phyloP scores from a whole-genome alignment of 495 filamentous ascomycete species.

The Echria macrotheca region DNA sequence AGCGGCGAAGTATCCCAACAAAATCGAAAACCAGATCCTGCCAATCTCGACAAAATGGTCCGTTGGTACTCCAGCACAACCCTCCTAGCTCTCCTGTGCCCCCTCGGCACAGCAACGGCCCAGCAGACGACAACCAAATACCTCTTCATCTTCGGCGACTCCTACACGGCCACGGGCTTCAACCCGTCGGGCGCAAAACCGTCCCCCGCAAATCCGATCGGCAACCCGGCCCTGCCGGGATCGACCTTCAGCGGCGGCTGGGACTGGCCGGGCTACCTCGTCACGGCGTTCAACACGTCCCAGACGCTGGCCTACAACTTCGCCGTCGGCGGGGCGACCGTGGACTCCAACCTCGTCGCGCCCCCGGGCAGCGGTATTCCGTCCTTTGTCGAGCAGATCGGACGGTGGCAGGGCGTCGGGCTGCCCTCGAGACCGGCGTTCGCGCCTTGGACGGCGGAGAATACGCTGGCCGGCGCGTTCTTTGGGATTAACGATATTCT shows the following conservation, averaged over 20 bases:
- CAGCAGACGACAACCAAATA: neutral
- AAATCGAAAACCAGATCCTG: too few relatives aligned
- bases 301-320: constrained; percentile 12
- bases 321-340: constrained; percentile 13
- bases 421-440: neutral
- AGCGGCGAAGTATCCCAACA: too few relatives aligned
- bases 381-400: constrained; percentile 10
- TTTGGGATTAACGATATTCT: constrained; percentile 12
- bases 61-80: too few relatives aligned
- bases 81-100: neutral
- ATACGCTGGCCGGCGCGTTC: constrained; percentile 6
- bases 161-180: constrained; percentile 14
- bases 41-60: too few relatives aligned
- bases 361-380: constrained; percentile 4
- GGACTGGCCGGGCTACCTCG: constrained; percentile 11
- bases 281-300: constrained; percentile 10
- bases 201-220: constrained; percentile 13
- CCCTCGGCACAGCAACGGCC: neutral
- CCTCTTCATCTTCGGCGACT: constrained; percentile 13
- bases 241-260: constrained; percentile 2
- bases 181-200: constrained; percentile 6
- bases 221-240: constrained; percentile 12
- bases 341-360: constrained; percentile 9
- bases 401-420: neutral
- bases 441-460: constrained; percentile 13